Conservation (phyloP, 495 filamentous ascomycete genomes). For the Xylaria flabelliformis region DNA sequence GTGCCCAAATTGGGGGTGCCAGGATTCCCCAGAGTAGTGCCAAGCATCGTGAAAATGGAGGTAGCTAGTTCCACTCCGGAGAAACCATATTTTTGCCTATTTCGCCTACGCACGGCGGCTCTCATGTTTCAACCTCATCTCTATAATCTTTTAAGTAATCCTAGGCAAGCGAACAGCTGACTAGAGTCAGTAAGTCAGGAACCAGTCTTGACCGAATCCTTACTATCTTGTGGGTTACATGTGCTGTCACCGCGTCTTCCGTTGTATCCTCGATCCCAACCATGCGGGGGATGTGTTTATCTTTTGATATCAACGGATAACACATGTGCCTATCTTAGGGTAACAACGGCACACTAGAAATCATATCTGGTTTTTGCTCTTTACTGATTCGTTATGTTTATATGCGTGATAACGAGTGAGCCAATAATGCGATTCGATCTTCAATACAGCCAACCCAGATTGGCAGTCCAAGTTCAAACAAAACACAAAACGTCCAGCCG, state of each 20-base stretch:
- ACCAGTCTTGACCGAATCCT: not conserved
- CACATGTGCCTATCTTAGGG: not conserved
- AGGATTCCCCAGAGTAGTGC: not conserved
- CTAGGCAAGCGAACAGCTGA: not conserved
- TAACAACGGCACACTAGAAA: not conserved
- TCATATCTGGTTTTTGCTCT: not conserved
- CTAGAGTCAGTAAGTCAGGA: not conserved
- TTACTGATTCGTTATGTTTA: not conserved
- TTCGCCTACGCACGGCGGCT: not conserved
- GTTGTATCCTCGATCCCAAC: not conserved
- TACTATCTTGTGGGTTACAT: not conserved
- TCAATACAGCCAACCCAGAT: not conserved
- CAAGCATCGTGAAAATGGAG: not conserved
- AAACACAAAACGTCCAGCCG: not conserved
- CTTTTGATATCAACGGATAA: not conserved
- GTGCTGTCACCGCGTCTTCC: not conserved
- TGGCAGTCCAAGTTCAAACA: not conserved
- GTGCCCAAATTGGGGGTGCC: not conserved
- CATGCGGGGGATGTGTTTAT: not conserved
- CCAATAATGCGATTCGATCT: not conserved
- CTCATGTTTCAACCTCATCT: not conserved
- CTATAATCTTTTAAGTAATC: not conserved
- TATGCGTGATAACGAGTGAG: not conserved
- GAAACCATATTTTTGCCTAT: not conserved
- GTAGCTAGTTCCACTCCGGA: constrained; percentile 2